Evolutionary conservation across 1,139 yeast species (phyloP).

Genomic region (Arxiozyma bovina): DNA sequence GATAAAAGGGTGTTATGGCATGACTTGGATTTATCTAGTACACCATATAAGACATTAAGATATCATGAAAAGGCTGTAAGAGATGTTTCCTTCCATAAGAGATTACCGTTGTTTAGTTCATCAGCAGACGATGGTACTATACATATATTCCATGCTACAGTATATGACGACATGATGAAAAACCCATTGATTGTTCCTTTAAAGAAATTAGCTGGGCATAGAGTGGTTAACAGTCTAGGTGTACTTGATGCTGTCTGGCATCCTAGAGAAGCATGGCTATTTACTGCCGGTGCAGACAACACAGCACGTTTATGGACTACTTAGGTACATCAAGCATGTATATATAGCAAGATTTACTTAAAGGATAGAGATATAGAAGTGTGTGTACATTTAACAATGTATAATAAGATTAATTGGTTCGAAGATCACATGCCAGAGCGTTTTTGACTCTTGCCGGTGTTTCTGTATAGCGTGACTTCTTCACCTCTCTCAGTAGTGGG

Average conservation of each 20-base stretch:
- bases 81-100: slow-evolving; percentile 77
- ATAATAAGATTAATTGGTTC: neutral
- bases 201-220: slow-evolving; percentile 91
- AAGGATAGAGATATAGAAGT: too few species aligned
- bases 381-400: neutral
- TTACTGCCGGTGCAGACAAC: slow-evolving; percentile 97
- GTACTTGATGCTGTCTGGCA: slow-evolving; percentile 92
- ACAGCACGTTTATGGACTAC: slow-evolving; percentile 96
- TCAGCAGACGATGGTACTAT: slow-evolving; percentile 94
- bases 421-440: neutral
- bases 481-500: too few species aligned
- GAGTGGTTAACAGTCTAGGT: slow-evolving; percentile 69
- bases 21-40: slow-evolving; percentile 78
- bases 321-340: slow-evolving; percentile 19
- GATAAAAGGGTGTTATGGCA: slow-evolving; percentile 97
- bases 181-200: slow-evolving; percentile 94
- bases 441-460: too few species aligned
- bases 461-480: too few species aligned
- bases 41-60: slow-evolving; percentile 92
- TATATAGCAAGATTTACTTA: too few species aligned
- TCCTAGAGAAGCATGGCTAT: slow-evolving; percentile 97
- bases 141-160: slow-evolving; percentile 94
- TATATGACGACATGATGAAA: slow-evolving; percentile 90
- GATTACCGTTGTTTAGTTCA: slow-evolving; percentile 84
- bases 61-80: slow-evolving; percentile 95